phyloP scores from a whole-genome alignment of 305 asterid species.

The Solanum chacoense region DNA sequence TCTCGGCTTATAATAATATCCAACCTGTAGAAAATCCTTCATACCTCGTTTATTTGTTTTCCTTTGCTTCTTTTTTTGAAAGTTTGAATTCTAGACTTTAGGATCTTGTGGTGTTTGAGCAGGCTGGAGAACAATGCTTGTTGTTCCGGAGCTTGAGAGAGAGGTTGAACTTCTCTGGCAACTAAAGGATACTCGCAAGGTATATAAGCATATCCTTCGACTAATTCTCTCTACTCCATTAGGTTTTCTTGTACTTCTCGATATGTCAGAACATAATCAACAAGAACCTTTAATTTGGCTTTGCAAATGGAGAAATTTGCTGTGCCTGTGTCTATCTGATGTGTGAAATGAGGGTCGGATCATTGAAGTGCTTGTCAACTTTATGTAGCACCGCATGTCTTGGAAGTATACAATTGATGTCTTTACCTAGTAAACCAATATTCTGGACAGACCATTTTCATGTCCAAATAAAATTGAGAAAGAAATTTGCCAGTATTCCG shows the following conservation, averaged over 20 bases:
- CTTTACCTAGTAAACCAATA: neutral
- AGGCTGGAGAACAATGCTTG: slow-evolving; percentile 99
- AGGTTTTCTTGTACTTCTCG: neutral
- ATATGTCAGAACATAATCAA: neutral
- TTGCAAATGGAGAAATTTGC: neutral
- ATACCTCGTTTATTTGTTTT: neutral
- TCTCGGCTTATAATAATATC: neutral
- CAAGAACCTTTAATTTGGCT: neutral
- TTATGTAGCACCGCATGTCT: neutral
- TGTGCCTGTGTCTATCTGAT: neutral
- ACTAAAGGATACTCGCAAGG: slow-evolving; percentile 70
- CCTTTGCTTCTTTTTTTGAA: slow-evolving; percentile 7
- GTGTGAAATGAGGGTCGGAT: neutral
- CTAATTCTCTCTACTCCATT: neutral
- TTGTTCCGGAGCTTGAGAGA: slow-evolving; percentile 97
- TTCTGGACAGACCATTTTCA: neutral
- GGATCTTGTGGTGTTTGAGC: slow-evolving; percentile 8
- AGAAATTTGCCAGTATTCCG: neutral
- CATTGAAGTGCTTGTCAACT: neutral
- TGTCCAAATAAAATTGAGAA: neutral
- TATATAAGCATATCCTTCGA: slow-evolving; percentile 13
- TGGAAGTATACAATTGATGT: neutral
- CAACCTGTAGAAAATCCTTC: neutral
- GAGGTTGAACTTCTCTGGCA: slow-evolving; percentile 83
- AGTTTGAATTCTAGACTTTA: neutral